phyloP scores from a whole-genome alignment of 306 rosid species.

The Cucumis sativus region Cucumber_9930_V3 NC_026657.2:9073501-9074000 shows the following conservation, averaged over 20 bases:
- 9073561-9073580: neutral
- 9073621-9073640: neutral
- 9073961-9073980: neutral
- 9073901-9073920: neutral
- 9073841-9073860: neutral
- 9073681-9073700: constrained; percentile 2
- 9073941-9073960: neutral
- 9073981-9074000: neutral
- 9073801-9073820: neutral
- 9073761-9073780: neutral
- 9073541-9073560: neutral
- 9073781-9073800: neutral
- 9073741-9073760: neutral
- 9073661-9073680: neutral
- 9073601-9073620: neutral
- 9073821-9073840: neutral
- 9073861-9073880: neutral
- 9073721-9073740: neutral
- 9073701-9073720: neutral
- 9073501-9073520: neutral
- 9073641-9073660: neutral
- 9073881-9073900: neutral
- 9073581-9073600: neutral
- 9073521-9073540: neutral
- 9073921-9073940: neutral